Evolutionary conservation across 164 flowering plant genomes (phyloP).

Genomic region (Magnolia sinica): DNA sequence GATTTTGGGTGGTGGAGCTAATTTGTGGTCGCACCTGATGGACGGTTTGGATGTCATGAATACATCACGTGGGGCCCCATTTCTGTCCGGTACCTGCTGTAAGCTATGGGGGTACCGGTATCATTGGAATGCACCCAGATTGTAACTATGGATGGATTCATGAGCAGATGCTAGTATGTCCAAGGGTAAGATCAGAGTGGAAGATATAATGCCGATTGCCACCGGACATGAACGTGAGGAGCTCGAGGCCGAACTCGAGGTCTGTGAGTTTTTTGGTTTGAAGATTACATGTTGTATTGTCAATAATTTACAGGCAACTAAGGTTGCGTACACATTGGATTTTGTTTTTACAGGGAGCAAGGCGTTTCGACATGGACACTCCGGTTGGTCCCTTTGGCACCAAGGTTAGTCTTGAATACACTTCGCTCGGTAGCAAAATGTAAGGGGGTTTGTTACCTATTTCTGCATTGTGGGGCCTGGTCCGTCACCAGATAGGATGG

Average conservation of each 20-base stretch:
- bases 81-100: too few relatives aligned
- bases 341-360: conserved; percentile 48
- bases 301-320: background rate
- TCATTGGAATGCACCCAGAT: background rate
- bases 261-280: background rate
- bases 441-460: too few relatives aligned
- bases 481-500: too few relatives aligned
- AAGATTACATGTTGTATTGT: background rate
- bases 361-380: conserved; percentile 48
- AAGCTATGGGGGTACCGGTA: too few relatives aligned
- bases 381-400: conserved; percentile 89
- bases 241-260: conserved; percentile 78
- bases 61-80: too few relatives aligned
- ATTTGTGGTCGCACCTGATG: too few relatives aligned
- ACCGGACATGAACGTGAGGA: conserved; percentile 96
- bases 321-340: background rate
- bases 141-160: background rate
- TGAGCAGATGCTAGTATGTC: background rate
- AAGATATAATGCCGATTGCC: conserved; percentile 86
- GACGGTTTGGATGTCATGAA: too few relatives aligned
- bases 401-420: conserved; percentile 49
- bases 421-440: background rate
- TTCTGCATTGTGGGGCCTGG: too few relatives aligned
- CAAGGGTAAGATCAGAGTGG: conserved; percentile 53
- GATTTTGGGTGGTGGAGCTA: too few relatives aligned